A percentile compares a stretch with the other conserved stretches of the same genome.
phyloP scores from a whole-genome alignment of 768 basidiomycete species.

The Xerocomellus intermedius region DNA sequence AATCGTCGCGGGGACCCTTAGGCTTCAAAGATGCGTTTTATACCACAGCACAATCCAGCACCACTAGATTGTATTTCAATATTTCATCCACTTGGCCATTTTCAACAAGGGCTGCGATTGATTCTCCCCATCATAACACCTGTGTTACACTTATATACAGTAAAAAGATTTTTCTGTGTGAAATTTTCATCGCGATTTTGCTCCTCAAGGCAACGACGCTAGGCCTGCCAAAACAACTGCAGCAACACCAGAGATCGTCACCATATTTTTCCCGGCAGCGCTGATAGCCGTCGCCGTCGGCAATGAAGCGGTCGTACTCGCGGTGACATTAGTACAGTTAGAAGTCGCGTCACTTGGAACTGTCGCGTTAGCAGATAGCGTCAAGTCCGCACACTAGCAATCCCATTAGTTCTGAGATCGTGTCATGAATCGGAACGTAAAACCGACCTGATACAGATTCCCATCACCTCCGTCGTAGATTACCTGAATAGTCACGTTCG shows the following conservation, averaged over 20 bases:
- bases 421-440: background rate
- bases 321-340: constrained; percentile 35
- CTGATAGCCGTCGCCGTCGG: constrained; percentile 19
- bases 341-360: constrained; percentile 43
- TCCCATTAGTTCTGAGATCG: background rate
- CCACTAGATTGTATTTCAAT: no score
- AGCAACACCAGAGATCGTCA: constrained; percentile 6
- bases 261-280: constrained; percentile 16
- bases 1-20: background rate
- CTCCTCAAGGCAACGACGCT: constrained; percentile 10
- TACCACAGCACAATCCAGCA: background rate
- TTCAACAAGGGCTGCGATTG: background rate
- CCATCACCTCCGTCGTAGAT: constrained; percentile 72
- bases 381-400: constrained; percentile 74
- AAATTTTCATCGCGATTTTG: background rate
- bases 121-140: background rate
- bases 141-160: background rate
- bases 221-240: constrained; percentile 12
- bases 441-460: constrained; percentile 59
- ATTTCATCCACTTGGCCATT: background rate
- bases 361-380: constrained; percentile 53
- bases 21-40: background rate
- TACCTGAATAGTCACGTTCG: constrained; percentile 73
- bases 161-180: background rate
- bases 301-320: constrained; percentile 10